Conservation (phyloP, 2,329 filamentous ascomycete species). For the Plenodomus lindquistii region DNA sequence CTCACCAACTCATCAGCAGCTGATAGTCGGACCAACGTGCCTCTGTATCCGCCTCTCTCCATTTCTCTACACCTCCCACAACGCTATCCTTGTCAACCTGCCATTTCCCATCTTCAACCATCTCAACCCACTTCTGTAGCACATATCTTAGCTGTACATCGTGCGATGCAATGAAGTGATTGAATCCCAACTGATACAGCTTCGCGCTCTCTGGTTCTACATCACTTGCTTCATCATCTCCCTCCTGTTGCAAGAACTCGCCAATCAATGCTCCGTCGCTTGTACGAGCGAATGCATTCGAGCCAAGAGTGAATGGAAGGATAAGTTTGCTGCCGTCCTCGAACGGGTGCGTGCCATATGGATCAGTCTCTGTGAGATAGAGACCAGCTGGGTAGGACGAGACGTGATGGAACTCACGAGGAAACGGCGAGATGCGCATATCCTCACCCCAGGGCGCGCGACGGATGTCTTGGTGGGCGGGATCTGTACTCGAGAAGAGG, state of each 20-base stretch:
- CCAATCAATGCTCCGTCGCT: conserved; percentile 11
- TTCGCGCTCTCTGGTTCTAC: conserved; percentile 2
- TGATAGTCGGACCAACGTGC: too few relatives aligned
- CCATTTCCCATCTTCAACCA: conserved; percentile 11
- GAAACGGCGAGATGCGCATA: too few relatives aligned
- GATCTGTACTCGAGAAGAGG: too few relatives aligned
- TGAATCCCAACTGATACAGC: conserved; percentile 9
- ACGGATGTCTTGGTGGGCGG: too few relatives aligned
- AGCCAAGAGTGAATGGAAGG: conserved; percentile 10
- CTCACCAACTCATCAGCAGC: too few relatives aligned
- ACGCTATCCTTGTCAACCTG: conserved; percentile 7
- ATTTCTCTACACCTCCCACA: conserved; percentile 9
- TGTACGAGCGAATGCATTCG: conserved; percentile 10
- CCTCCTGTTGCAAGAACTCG: conserved; percentile 5
- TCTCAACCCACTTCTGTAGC: conserved; percentile 9
- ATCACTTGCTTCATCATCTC: conserved; percentile 1
- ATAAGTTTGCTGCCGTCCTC: conserved; percentile 12
- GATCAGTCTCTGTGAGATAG: conserved; percentile 8
- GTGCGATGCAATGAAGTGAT: conserved; percentile 10
- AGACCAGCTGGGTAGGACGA: conserved; percentile 9
- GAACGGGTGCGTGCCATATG: conserved; percentile 6
- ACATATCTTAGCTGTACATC: conserved; percentile 9
- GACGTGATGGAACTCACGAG: too few relatives aligned
- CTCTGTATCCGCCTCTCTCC: conserved; percentile 8
- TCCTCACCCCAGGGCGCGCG: too few relatives aligned